phyloP scores from a whole-genome alignment of 202 grass and related monocot species.

The Schoenoplectus triqueter region DNA sequence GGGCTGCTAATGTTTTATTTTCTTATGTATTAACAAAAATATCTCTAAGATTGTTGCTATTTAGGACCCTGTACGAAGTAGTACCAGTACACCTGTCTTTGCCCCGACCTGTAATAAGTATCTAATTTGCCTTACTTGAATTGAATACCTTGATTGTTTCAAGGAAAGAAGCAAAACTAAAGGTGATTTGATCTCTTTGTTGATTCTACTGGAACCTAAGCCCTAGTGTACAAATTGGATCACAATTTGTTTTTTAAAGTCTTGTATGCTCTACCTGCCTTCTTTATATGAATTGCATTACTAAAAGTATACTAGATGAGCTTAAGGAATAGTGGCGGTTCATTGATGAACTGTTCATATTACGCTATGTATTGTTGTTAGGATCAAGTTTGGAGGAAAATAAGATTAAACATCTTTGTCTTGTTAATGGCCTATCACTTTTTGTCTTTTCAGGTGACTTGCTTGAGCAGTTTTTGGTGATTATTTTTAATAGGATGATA shows the following conservation, averaged over 20 bases:
- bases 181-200: neutral
- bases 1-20: conserved; percentile 22
- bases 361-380: conserved; percentile 88
- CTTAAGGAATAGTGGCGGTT: conserved; percentile 76
- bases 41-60: neutral
- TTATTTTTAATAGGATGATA: conserved; percentile 85
- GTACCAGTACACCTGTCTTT: neutral
- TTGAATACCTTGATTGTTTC: conserved; percentile 1
- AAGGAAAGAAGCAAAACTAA: conserved; percentile 14
- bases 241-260: neutral
- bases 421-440: conserved; percentile 36
- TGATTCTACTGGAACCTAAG: neutral
- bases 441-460: conserved; percentile 69
- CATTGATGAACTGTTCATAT: conserved; percentile 70
- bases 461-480: conserved; percentile 89
- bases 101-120: neutral
- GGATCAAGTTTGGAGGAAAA: conserved; percentile 64
- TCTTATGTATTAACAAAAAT: conserved; percentile 27
- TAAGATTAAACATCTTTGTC: neutral
- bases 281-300: conserved; percentile 73
- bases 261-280: conserved; percentile 26
- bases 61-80: neutral
- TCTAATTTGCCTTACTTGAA: neutral
- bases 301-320: conserved; percentile 75
- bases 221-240: neutral